Percentiles rank a stretch among this genome's conserved stretches.
Conservation (phyloP, 1,284 basidiomycete species). For the Austropuccinia psidii region DNA sequence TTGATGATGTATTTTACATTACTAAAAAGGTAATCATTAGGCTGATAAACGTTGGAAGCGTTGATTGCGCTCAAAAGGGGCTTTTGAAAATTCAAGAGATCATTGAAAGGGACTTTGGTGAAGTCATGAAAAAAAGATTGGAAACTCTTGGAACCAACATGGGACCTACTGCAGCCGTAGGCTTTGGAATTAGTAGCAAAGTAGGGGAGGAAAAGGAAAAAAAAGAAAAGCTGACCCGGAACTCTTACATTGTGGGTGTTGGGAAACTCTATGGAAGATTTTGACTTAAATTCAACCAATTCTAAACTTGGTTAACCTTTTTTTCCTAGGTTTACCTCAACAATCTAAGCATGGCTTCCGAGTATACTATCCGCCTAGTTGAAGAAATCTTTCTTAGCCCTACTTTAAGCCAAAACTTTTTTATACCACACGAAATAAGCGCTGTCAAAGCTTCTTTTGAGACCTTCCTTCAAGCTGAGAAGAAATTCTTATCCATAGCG, state of each 20-base stretch:
- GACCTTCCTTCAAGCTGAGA: constrained; percentile 55
- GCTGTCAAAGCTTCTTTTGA: constrained; percentile 52
- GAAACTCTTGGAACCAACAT: constrained; percentile 53
- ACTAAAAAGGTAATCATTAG: constrained; percentile 71
- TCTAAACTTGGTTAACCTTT: not conserved
- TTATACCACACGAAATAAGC: constrained; percentile 57
- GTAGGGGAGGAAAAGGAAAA: constrained; percentile 56
- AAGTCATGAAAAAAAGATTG: constrained; percentile 68
- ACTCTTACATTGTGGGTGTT: constrained; percentile 66
- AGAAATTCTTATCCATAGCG: constrained; percentile 62
- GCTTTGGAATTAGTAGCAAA: constrained; percentile 49
- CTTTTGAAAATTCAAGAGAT: constrained; percentile 61
- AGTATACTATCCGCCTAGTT: constrained; percentile 71
- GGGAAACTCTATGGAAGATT: not conserved
- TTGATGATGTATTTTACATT: constrained; percentile 91
- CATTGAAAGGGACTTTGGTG: constrained; percentile 70
- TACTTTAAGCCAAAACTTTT: constrained; percentile 60
- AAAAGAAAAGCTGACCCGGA: constrained; percentile 66
- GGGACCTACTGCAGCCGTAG: constrained; percentile 43
- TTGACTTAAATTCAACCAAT: not conserved
- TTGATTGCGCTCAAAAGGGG: constrained; percentile 57
- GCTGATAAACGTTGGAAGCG: constrained; percentile 64
- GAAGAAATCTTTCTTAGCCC: constrained; percentile 60
- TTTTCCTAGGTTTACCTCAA: constrained; percentile 66
- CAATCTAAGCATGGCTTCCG: constrained; percentile 75